Evolutionary conservation across 176 grass and related monocot genomes (phyloP).

Genomic region (Panicum miliaceum): DNA sequence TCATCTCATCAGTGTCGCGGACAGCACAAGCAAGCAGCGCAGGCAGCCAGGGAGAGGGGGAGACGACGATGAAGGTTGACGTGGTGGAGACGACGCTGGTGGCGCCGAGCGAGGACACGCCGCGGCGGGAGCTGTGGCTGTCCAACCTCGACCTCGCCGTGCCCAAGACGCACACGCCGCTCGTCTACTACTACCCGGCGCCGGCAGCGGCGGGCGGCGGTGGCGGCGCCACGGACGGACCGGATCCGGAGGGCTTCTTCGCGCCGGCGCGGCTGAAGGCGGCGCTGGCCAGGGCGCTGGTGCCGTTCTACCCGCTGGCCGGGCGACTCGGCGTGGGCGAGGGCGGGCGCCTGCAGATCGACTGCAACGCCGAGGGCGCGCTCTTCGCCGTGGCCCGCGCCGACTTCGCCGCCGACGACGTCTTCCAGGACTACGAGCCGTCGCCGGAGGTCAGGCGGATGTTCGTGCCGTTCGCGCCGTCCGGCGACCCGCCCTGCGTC

Average conservation of each 20-base stretch:
- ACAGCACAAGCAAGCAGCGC: too few relatives aligned
- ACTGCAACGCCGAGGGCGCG: slow-evolving; percentile 54
- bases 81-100: slow-evolving; percentile 45
- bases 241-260: slow-evolving; percentile 9
- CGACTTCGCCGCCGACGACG: slow-evolving; percentile 15
- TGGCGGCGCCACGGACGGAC: neutral
- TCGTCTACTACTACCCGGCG: slow-evolving; percentile 50
- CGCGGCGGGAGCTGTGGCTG: slow-evolving; percentile 37
- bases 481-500: slow-evolving; percentile 33
- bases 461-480: slow-evolving; percentile 42
- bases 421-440: slow-evolving; percentile 39
- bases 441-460: slow-evolving; percentile 31
- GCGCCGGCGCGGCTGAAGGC: slow-evolving; percentile 32
- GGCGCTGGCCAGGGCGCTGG: slow-evolving; percentile 45
- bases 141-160: slow-evolving; percentile 56
- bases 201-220: neutral
- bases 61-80: slow-evolving; percentile 23
- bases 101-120: slow-evolving; percentile 42
- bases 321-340: slow-evolving; percentile 35
- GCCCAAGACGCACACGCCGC: slow-evolving; percentile 36
- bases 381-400: slow-evolving; percentile 47
- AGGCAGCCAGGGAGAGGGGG: neutral
- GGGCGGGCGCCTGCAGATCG: slow-evolving; percentile 36
- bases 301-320: slow-evolving; percentile 55
- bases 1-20: too few relatives aligned